Evolutionary conservation across 257 asterid species (phyloP).

Genomic region (Petunia axillaris): DNA sequence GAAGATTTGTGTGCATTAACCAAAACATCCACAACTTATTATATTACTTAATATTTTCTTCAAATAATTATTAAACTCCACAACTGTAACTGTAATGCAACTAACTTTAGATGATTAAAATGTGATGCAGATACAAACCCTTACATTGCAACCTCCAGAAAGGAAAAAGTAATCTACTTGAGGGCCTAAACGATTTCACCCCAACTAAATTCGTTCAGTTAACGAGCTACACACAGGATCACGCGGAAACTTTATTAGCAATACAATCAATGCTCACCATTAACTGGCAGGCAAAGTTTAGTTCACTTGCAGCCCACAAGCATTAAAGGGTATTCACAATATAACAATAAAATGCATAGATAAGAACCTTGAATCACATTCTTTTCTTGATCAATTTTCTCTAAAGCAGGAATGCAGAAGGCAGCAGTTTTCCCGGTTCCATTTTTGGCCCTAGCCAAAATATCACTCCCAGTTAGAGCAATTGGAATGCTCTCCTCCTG

Average conservation of each 20-base stretch:
- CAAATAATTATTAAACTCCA: background rate
- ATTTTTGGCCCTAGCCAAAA: slow-evolving; percentile 90
- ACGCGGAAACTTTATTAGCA: background rate
- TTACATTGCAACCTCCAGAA: background rate
- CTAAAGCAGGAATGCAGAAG: slow-evolving; percentile 85
- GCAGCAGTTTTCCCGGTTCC: slow-evolving; percentile 98
- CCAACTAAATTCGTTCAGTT: background rate
- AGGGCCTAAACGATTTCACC: background rate
- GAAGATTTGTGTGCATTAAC: background rate
- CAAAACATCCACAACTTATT: background rate
- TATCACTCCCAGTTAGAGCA: slow-evolving; percentile 89
- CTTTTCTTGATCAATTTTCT: slow-evolving; percentile 83
- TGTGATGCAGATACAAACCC: background rate
- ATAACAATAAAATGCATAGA: background rate
- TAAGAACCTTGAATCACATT: slow-evolving; percentile 79
- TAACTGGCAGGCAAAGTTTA: background rate
- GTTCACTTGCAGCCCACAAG: slow-evolving; percentile 16
- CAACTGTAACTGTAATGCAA: background rate
- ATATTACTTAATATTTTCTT: background rate
- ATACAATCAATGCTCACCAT: background rate
- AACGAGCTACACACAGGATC: background rate
- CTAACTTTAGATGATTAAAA: background rate
- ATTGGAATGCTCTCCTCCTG: slow-evolving; percentile 98
- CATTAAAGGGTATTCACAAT: background rate
- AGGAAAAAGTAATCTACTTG: background rate